phyloP scores from a whole-genome alignment of 306 rosid genomes.

The Rosa chinensis region DNA sequence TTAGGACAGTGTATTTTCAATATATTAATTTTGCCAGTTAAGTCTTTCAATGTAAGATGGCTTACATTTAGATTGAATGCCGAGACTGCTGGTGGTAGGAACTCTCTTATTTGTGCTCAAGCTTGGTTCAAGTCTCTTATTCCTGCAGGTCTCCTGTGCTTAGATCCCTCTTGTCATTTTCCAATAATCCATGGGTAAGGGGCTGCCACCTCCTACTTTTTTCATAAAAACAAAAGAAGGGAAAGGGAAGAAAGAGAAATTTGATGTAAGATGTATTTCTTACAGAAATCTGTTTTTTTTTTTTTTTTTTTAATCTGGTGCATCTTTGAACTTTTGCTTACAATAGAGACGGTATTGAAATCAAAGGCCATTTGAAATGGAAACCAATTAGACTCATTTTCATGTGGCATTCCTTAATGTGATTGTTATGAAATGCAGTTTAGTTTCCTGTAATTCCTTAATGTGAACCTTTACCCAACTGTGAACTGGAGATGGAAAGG shows the following conservation, averaged over 20 bases:
- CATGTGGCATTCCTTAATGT: background rate
- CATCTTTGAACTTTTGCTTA: background rate
- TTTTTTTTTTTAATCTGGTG: background rate
- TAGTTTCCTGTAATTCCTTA: background rate
- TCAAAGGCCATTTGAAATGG: background rate
- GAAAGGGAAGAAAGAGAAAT: background rate
- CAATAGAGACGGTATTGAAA: background rate
- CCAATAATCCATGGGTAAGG: background rate
- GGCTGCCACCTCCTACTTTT: background rate
- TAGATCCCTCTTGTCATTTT: background rate
- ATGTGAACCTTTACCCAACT: background rate
- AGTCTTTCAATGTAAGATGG: background rate
- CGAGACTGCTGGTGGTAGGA: background rate
- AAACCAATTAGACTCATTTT: background rate
- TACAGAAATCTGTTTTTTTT: background rate
- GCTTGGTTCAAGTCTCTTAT: background rate
- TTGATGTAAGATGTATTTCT: background rate
- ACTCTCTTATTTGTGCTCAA: background rate
- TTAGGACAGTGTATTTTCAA: background rate
- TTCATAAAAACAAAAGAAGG: background rate
- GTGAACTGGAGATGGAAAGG: background rate
- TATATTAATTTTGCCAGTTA: background rate
- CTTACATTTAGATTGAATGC: background rate
- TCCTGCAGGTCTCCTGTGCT: background rate
- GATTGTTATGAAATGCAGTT: background rate